These are phyloP conservation scores for Medicago arabica DNA, from an alignment of 306 rosid genomes.

Conservation along the genomic window DNA sequence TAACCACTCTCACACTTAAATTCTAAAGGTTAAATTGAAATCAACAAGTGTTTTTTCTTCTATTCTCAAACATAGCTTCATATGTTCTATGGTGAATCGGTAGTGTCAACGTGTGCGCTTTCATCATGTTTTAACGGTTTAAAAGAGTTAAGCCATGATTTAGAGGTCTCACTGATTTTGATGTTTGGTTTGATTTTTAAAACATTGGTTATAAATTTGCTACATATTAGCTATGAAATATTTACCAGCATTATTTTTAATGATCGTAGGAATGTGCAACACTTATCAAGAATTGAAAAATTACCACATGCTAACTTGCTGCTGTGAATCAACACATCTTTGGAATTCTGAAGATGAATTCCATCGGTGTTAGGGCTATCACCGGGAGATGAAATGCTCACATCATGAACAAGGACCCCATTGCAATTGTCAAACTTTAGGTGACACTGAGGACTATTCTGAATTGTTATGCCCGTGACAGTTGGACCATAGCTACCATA, in stretches of 20 bases:
- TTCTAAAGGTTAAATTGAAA: too few species aligned
- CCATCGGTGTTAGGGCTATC: conserved; percentile 96
- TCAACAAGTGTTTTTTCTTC: too few species aligned
- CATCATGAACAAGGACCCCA: conserved; percentile 81
- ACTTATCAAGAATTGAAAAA: conserved; percentile 17
- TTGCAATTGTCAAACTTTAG: conserved; percentile 93
- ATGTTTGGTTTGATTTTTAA: background rate
- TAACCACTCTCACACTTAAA: too few species aligned
- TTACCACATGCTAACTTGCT: conserved; percentile 84
- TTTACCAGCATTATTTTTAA: too few species aligned
- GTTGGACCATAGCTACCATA: conserved; percentile 86
- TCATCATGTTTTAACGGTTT: background rate
- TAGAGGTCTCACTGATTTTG: too few species aligned
- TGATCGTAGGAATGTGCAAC: too few species aligned
- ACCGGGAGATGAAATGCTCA: conserved; percentile 80
- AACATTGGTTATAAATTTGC: background rate
- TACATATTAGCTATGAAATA: background rate
- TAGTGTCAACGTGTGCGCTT: too few species aligned
- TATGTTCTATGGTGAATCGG: too few species aligned
- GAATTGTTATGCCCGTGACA: conserved; percentile 89
- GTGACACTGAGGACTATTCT: conserved; percentile 91
- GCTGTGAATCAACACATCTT: conserved; percentile 74
- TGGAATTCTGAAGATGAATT: conserved; percentile 95
- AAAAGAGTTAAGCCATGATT: background rate
- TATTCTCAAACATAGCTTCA: too few species aligned